Evolutionary conservation across 1,139 yeast genomes (phyloP), one percentile per base, ranked within the genome.

Genomic region (Pichiaceae sp.): DNA sequence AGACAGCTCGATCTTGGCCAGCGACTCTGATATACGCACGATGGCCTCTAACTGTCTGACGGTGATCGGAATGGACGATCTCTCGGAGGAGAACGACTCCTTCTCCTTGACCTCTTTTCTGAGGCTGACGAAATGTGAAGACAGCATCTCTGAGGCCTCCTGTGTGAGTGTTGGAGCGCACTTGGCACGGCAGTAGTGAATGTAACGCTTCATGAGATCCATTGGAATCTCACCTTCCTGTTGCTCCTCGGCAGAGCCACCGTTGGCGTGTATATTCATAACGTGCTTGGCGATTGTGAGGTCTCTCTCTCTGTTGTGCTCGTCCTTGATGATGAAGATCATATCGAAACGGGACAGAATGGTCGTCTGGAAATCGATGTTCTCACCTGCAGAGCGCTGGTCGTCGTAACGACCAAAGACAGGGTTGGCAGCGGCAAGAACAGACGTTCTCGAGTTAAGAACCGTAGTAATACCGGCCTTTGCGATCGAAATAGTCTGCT

Each of bases 401-500:
- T 91, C 97, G 59, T 91, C 97, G 57, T 91, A 91, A 48, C 97
- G 73, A 43, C 99, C 99, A 58, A 83, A 91, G 24, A 87, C 78
- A 6, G 99, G 99, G 60, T 93, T 93, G 4, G 98, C 98, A 19
- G 98, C 98, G 0, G 98, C 98, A 36, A 93, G 67, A 1, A 93
- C 98, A 29, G 95, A 80, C 1, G 98, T 91, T 63, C 99, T 73
- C 2, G 98, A 89, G 59, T 91, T 91, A 47, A 91, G 70, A 40
- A 91, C 87, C 0, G 99, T 93, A 3, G 97, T 91, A 50, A 91
- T 91, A 59, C 99, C 99, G 8, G 99, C 99, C 59, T 91, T 91
- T 33, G 98, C 98, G 57, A 91, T 87, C n/a, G 97, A 89, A 47
- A 91, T 91, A 1, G 98, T 91, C 63, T 91, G 99, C 62, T 91